Conservation (phyloP, 169 alveolate species). For the Plasmodium vivax region DNA sequence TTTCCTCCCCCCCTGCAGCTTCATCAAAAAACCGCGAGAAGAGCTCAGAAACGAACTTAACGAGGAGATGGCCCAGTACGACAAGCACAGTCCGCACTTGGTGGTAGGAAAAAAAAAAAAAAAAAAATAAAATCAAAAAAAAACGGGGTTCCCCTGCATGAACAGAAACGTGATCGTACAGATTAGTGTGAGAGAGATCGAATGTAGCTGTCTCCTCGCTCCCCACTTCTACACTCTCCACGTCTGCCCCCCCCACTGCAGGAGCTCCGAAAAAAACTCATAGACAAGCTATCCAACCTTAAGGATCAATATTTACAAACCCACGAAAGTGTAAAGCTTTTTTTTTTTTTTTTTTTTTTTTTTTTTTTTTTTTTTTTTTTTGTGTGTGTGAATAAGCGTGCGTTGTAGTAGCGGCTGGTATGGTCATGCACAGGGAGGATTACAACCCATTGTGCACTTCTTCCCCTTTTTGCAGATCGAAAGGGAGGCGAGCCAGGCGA, state of each 20-base stretch:
- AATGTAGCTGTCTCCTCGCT: neutral
- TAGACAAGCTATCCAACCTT: constrained; percentile 11
- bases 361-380: neutral
- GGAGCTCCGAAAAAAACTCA: constrained; percentile 18
- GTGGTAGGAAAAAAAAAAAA: constrained; percentile 2
- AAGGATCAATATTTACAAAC: constrained; percentile 26
- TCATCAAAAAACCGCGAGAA: constrained; percentile 25
- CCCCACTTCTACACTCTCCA: neutral
- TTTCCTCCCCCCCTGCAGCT: constrained; percentile 4
- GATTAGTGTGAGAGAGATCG: neutral
- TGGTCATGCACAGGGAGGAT: neutral
- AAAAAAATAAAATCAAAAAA: neutral
- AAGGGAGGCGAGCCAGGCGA: neutral
- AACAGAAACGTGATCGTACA: neutral
- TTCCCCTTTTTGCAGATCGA: constrained; percentile 27
- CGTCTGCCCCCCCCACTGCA: neutral
- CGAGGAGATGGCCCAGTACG: constrained; percentile 57
- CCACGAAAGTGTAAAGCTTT: constrained; percentile 12
- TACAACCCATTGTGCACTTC: neutral
- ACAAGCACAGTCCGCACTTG: constrained; percentile 29
- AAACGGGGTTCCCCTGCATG: neutral
- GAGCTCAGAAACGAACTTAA: constrained; percentile 19
- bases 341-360: neutral
- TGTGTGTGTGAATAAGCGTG: neutral
- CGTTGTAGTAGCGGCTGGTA: neutral